phyloP scores from a whole-genome alignment of 306 rosid genomes.

The Datisca glomerata region DNA sequence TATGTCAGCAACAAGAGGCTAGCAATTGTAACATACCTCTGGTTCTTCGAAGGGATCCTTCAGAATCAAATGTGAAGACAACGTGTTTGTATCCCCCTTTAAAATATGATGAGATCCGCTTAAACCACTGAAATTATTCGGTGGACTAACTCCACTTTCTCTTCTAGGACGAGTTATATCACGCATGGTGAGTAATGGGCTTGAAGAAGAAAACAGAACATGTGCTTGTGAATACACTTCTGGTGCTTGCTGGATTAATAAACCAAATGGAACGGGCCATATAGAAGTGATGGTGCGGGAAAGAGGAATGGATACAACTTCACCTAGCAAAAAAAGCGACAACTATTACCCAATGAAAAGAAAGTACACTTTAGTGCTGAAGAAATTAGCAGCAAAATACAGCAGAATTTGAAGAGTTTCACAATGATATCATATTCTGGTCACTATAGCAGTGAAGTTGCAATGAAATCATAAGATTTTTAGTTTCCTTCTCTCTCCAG shows the following conservation, averaged over 20 bases:
- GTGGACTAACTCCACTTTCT: constrained; percentile 32
- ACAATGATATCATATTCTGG: no score
- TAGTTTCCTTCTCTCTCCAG: no score
- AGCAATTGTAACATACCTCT: constrained; percentile 30
- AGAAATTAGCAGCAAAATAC: no score
- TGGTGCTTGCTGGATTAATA: constrained; percentile 69
- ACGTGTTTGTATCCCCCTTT: constrained; percentile 44
- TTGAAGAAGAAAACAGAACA: constrained; percentile 44
- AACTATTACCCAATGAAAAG: not conserved
- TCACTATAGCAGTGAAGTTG: no score
- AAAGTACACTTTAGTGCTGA: not conserved
- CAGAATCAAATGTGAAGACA: constrained; percentile 71
- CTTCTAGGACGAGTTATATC: constrained; percentile 35
- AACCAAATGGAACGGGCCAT: constrained; percentile 95
- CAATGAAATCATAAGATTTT: no score
- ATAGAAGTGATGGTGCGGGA: constrained; percentile 49
- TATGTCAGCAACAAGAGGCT: constrained; percentile 11
- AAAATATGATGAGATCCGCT: constrained; percentile 30
- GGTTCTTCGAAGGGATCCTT: constrained; percentile 81
- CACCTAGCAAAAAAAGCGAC: constrained; percentile 42
- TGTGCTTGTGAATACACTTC: constrained; percentile 32
- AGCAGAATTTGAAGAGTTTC: no score
- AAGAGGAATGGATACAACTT: constrained; percentile 57
- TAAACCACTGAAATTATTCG: constrained; percentile 12
- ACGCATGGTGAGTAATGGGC: constrained; percentile 43